Evolutionary conservation across 345 rosid genomes (phyloP), one percentile per base, ranked within the genome.

Genomic region (Arabidopsis arenosa): DNA sequence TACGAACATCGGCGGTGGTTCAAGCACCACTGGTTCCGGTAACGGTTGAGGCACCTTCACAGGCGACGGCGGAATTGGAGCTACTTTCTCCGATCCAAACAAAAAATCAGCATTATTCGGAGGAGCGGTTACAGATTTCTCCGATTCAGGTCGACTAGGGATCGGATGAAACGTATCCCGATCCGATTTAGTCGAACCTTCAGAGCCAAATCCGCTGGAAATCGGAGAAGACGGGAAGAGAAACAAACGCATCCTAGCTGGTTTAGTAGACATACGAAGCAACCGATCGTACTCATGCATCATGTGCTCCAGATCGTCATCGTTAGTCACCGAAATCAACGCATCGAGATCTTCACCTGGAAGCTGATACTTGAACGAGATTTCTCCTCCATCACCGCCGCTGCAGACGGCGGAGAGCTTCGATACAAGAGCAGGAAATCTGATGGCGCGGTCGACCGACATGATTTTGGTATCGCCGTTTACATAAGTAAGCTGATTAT

Each of bases 281-380:
- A 90, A 85, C 21, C 98, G 91, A 51, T 94, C 98, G 73, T 94
- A 86, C 77, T 92, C 98, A 8, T 85, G 89, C 97, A 92, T 92
- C 95, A 94, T 83, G 79, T 90, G 96, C 66, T 90, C 96, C 6
- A 94, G 90, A 80, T 92, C 97, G 39, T 94, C 98, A 28, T 94
- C 96, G 74, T 89, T 90, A 11, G 97, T 87, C 23, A 94, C 97
- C 0, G 97, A 94, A 39, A 94, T 94, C 75, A 94, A 73, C 55
- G 97, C 97, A 74, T 92, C 97, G 8, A 95, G 97, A 30, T 94
- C 99, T 74, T 94, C 99, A 0, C 97, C 97, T 3, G 97, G 97
- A 5, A 92, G 90, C 87, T 94, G 99, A 76, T 95, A 95, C 88
- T 90, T 95, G 30, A 95, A 92, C 21, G 97, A 75, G 23, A 92